Conservation (phyloP, 2,329 filamentous ascomycete genomes). For the Ceratocystis eucalypticola region DNA sequence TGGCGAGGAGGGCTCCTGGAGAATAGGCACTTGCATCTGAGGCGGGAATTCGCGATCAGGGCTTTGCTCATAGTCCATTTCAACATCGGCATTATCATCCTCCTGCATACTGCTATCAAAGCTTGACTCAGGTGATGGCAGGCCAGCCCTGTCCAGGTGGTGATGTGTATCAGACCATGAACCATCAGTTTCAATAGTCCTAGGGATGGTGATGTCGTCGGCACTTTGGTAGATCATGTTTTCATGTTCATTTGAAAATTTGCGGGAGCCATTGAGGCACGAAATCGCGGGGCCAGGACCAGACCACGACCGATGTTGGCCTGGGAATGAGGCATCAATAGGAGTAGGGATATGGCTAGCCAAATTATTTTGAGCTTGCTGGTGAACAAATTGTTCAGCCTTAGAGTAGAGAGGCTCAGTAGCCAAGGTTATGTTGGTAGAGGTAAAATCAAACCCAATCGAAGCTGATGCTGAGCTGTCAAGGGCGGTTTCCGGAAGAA, state of each 20-base stretch:
- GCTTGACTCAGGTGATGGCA: slow-evolving; percentile 26
- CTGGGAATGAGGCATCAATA: slow-evolving; percentile 46
- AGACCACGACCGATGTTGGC: slow-evolving; percentile 29
- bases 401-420: slow-evolving; percentile 26
- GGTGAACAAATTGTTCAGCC: slow-evolving; percentile 20
- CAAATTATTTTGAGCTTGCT: slow-evolving; percentile 15
- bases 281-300: slow-evolving; percentile 29
- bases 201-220: slow-evolving; percentile 33
- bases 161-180: slow-evolving; percentile 42
- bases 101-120: slow-evolving; percentile 26
- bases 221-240: background rate
- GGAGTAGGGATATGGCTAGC: slow-evolving; percentile 44
- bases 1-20: slow-evolving; percentile 30
- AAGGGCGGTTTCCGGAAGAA: background rate
- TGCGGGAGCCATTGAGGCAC: background rate
- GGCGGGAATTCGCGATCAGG: slow-evolving; percentile 14
- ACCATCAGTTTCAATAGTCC: slow-evolving; percentile 32
- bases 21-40: slow-evolving; percentile 16
- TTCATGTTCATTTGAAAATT: slow-evolving; percentile 6
- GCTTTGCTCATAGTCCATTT: slow-evolving; percentile 18
- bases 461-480: background rate
- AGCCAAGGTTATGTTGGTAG: slow-evolving; percentile 39
- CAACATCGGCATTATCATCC: slow-evolving; percentile 22
- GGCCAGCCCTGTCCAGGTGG: slow-evolving; percentile 29
- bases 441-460: slow-evolving; percentile 8